Evolutionary conservation across 2,329 filamentous ascomycete genomes (phyloP).

Genomic region (Fusarium redolens): DNA sequence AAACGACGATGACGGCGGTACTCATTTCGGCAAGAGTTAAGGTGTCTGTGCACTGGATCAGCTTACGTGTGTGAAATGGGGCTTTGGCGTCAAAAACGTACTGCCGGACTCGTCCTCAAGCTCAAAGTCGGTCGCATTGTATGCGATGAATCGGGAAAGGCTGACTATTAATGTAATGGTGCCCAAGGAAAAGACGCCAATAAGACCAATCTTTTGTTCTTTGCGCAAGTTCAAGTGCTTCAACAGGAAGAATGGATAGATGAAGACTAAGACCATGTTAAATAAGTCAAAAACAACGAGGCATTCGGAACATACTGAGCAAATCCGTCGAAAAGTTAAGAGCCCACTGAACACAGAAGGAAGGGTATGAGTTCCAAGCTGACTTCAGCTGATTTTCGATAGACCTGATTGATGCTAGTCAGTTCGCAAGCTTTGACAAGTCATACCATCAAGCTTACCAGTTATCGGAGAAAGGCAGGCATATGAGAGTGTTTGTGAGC

Average conservation of each 20-base stretch:
- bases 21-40: constrained; percentile 13
- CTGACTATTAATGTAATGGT: constrained; percentile 6
- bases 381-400: constrained; percentile 14
- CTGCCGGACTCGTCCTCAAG: constrained; percentile 15
- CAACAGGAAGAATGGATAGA: constrained; percentile 14
- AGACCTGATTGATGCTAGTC: not conserved
- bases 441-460: not conserved
- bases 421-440: rapidly evolving
- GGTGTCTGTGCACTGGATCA: not conserved
- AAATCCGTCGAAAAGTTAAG: constrained; percentile 17
- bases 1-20: constrained; percentile 13
- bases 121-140: constrained; percentile 15
- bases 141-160: constrained; percentile 14
- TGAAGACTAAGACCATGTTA: not conserved
- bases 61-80: rapidly evolving
- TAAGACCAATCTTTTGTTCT: constrained; percentile 8
- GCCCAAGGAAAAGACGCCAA: constrained; percentile 17
- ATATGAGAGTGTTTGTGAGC: constrained; percentile 12
- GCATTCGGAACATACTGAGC: not conserved
- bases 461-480: constrained; percentile 1
- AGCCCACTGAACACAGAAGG: constrained; percentile 11
- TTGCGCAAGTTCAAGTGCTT: constrained; percentile 9
- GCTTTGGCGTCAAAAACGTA: not conserved
- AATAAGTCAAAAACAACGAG: rapidly evolving
- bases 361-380: constrained; percentile 15